These are phyloP conservation scores for Colletotrichum caudatum DNA, from an alignment of 2,329 filamentous ascomycete species.

Conservation along the genomic window DNA sequence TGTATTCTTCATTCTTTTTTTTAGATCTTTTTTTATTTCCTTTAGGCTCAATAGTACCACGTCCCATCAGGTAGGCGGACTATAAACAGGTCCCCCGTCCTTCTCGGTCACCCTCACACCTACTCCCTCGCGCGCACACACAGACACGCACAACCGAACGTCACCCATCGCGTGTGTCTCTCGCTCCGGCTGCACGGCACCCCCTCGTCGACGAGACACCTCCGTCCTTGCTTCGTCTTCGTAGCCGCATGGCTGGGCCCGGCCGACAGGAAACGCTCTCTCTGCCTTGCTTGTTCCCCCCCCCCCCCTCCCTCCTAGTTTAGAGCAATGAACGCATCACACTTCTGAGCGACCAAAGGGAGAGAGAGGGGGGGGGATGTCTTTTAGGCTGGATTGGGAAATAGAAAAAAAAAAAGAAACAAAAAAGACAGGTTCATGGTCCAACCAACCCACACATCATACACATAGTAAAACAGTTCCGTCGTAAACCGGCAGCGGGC, in stretches of 20 bases:
- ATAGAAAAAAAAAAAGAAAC: not conserved
- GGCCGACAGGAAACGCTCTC: slow-evolving; percentile 4
- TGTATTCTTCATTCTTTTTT: not conserved
- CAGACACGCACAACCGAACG: not conserved
- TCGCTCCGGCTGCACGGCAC: not conserved
- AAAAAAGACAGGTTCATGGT: not conserved
- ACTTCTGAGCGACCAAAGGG: not conserved
- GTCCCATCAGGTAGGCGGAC: not conserved
- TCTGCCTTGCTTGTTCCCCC: not conserved
- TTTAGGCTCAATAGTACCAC: not conserved
- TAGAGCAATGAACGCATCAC: not conserved
- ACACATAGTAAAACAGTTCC: not conserved
- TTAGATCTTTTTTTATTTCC: too few species aligned
- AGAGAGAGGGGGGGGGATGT: not conserved
- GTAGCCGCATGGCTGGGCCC: slow-evolving; percentile 16
- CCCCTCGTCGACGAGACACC: not conserved
- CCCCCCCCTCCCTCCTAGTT: not conserved
- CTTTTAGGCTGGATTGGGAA: not conserved
- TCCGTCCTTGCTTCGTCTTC: slow-evolving; percentile 3
- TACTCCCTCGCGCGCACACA: not conserved
- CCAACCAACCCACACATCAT: not conserved
- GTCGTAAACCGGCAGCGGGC: not conserved
- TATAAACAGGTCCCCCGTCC: not conserved
- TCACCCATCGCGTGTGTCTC: slow-evolving; percentile 19
- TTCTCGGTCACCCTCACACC: slow-evolving; percentile 9